Base-by-base conservation (phyloP, 179 eudicot genomes). In the Beta macrorhiza region DNA sequence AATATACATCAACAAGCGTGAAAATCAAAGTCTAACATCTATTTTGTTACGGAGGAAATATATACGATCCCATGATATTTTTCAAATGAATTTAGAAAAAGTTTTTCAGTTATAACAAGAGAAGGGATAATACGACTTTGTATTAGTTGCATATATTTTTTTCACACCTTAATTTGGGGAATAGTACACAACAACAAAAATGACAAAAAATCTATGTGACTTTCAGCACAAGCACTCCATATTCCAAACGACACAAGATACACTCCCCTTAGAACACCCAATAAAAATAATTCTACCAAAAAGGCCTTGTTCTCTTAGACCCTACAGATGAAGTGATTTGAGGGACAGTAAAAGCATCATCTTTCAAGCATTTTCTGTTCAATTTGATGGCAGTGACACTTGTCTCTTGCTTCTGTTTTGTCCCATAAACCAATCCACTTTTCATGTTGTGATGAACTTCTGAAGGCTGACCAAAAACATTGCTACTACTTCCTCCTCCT, bases 271-370 rank as follows among this genome's bases (percentile, higher is more conserved):
- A 9, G 4, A 22, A 1, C 58, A 7, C 20, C 65, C 77, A 29
- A 51, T 5, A 42, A 10, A 15, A 16, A 65, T 53, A 25, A 71
- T 14, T 79, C 81, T 89, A 86, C 90, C 92, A 90, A 22, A 76
- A 67, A 59, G 82, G 56, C 82, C 87, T 90, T 0, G 86, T 82
- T 89, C 91, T 89, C 84, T 89, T 90, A 81, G 85, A 84, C 77
- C 82, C 82, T 65, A 51, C 70, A 12, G 87, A 74, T 22, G 83
- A 78, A 77, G 85, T 86, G 65, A 90, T 91, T 84, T 93, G 89
- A 51, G 97, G 97, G 72, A 91, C 95, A 76, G 87, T 80, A 78
- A 87, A 91, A 11, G 76, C 87, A 69, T 84, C 87, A 78, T 90
- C 93, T 9, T 85, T 88, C 47, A 45, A 84, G 82, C 78, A 56